Conservation (phyloP, 1,284 basidiomycete species). For the Cutaneotrichosporon sp. region DNA sequence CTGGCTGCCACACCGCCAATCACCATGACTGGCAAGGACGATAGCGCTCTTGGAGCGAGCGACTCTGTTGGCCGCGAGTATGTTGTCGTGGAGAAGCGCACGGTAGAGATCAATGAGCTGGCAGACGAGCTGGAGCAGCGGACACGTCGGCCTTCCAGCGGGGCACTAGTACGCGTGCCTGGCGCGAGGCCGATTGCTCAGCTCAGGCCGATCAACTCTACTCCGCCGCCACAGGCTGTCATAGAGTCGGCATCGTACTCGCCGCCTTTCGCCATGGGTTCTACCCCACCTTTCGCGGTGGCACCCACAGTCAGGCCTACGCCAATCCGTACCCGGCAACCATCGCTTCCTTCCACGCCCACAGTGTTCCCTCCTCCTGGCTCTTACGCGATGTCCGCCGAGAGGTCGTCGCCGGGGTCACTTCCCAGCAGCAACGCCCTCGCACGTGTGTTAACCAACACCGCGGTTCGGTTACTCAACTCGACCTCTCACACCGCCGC, state of each 20-base stretch:
- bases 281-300: constrained; percentile 53
- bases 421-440: constrained; percentile 61
- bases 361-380: constrained; percentile 42
- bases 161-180: constrained; percentile 30
- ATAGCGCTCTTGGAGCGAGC: constrained; percentile 39
- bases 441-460: constrained; percentile 79
- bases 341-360: constrained; percentile 39
- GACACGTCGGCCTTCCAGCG: constrained; percentile 7
- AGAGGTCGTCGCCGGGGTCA: constrained; percentile 41
- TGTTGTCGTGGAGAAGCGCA: constrained; percentile 61
- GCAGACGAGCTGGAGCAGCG: constrained; percentile 49
- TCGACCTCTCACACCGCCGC: constrained; percentile 55
- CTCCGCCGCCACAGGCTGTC: constrained; percentile 19
- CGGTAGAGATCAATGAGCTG: constrained; percentile 60
- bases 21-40: constrained; percentile 45
- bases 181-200: background rate
- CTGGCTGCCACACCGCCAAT: constrained; percentile 48
- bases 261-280: constrained; percentile 53
- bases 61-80: constrained; percentile 54
- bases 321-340: constrained; percentile 30
- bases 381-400: constrained; percentile 22
- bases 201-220: constrained; percentile 34
- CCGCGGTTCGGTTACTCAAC: constrained; percentile 87
- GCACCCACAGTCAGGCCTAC: constrained; percentile 27
- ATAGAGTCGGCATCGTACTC: constrained; percentile 48